phyloP scores from a whole-genome alignment of 2,329 filamentous ascomycete genomes.

The Arthrobotrys conoides region DNA sequence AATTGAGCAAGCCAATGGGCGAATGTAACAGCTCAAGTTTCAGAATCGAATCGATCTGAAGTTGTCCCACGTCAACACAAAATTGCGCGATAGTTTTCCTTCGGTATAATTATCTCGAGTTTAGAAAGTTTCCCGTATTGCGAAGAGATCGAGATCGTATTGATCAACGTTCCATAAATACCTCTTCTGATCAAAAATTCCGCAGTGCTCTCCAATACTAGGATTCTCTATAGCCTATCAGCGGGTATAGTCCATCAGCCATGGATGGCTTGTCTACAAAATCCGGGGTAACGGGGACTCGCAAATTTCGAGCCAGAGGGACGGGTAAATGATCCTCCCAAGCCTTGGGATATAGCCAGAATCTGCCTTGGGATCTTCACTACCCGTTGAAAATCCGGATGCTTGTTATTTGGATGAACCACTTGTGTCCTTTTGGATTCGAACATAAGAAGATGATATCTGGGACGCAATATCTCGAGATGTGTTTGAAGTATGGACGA shows the following conservation, averaged over 20 bases:
- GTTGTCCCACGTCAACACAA: constrained; percentile 28
- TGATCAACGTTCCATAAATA: constrained; percentile 6
- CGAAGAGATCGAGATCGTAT: constrained; percentile 7
- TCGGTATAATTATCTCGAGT: background rate
- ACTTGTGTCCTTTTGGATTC: background rate
- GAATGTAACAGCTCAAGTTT: background rate
- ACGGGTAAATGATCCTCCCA: constrained; percentile 26
- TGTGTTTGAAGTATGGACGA: background rate
- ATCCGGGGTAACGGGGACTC: constrained; percentile 27
- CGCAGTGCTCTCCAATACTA: constrained; percentile 1
- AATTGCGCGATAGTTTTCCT: constrained; percentile 1
- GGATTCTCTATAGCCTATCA: constrained; percentile 9
- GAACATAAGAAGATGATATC: background rate
- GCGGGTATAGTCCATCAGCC: constrained; percentile 25
- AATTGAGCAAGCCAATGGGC: background rate
- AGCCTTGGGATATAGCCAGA: constrained; percentile 31
- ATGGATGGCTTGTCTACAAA: constrained; percentile 26
- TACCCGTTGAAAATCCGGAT: background rate
- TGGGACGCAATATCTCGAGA: background rate
- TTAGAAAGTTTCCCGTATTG: background rate
- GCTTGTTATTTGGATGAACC: background rate
- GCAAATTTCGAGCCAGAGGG: constrained; percentile 11
- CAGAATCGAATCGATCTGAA: background rate
- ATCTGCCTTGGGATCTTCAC: constrained; percentile 15
- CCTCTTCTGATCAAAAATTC: constrained; percentile 8